Percentiles rank a stretch among this genome's conserved stretches.
Conservation (phyloP, 2,329 filamentous ascomycete species). For the Colletotrichum sp. region DNA sequence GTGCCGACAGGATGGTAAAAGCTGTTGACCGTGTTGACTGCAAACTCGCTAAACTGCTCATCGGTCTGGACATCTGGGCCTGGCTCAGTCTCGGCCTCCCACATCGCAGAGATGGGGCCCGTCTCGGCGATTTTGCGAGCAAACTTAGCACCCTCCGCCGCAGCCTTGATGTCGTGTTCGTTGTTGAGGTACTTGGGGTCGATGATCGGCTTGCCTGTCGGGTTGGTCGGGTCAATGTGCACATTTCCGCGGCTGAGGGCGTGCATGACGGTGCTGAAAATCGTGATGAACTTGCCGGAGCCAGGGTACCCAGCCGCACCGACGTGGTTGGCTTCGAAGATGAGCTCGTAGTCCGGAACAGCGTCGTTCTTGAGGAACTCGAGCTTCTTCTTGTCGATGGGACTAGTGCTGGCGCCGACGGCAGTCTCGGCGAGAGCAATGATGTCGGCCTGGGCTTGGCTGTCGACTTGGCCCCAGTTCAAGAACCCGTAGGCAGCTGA, state of each 20-base stretch:
- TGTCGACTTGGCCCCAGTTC: conserved; percentile 42
- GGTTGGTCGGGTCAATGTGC: conserved; percentile 31
- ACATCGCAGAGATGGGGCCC: background rate
- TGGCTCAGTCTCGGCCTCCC: conserved; percentile 14
- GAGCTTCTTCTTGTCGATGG: conserved; percentile 43
- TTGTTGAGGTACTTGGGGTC: conserved; percentile 31
- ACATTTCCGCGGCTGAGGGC: conserved; percentile 27
- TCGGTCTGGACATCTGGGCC: conserved; percentile 8
- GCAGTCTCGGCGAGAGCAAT: conserved; percentile 36
- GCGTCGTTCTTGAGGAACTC: conserved; percentile 37
- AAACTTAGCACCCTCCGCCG: conserved; percentile 32
- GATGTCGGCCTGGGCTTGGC: conserved; percentile 31
- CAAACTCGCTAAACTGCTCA: conserved; percentile 4
- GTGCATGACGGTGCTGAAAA: conserved; percentile 22
- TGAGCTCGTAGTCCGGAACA: conserved; percentile 31
- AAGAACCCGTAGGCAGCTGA: conserved; percentile 42
- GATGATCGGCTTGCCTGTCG: conserved; percentile 30
- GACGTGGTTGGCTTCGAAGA: conserved; percentile 34
- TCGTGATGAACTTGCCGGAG: conserved; percentile 24
- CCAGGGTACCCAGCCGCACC: conserved; percentile 32
- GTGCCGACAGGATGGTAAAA: conserved; percentile 44
- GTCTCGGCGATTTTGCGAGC: conserved; percentile 21
- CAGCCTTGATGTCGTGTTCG: conserved; percentile 34
- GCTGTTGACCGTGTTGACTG: background rate
- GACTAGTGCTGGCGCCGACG: conserved; percentile 28